These are phyloP conservation scores for Cordyceps sp. DNA, from an alignment of 2,329 filamentous ascomycete species.

Conservation along the genomic window DNA sequence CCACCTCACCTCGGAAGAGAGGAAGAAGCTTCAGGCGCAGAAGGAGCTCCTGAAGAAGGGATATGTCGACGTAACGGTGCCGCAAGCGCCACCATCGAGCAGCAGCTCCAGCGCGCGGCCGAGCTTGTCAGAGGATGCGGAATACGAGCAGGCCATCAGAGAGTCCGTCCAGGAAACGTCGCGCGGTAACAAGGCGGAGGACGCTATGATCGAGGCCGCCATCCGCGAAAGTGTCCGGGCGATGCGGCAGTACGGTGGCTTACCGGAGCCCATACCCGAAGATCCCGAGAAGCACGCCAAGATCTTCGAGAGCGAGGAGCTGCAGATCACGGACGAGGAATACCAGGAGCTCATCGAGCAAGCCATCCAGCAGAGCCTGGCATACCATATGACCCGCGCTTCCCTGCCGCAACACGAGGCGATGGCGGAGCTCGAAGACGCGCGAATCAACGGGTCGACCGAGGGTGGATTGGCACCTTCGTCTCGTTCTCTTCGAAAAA, in stretches of 20 bases:
- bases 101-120: conserved; percentile 4
- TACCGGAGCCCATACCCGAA: conserved; percentile 9
- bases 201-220: conserved; percentile 53
- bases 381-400: conserved; percentile 5
- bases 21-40: conserved; percentile 30
- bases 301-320: conserved; percentile 22
- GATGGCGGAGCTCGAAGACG: too few species aligned
- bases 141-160: conserved; percentile 57
- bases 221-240: conserved; percentile 56
- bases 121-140: conserved; percentile 27
- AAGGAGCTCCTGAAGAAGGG: conserved; percentile 24
- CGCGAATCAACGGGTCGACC: too few species aligned
- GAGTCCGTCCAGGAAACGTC: conserved; percentile 55
- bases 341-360: conserved; percentile 39
- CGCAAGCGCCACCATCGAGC: conserved; percentile 3
- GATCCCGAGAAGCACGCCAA: conserved; percentile 9
- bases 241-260: conserved; percentile 16
- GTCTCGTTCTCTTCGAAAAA: not conserved
- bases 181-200: conserved; percentile 50
- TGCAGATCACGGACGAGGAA: conserved; percentile 37
- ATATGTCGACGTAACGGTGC: conserved; percentile 5
- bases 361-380: conserved; percentile 36
- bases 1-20: conserved; percentile 31
- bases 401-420: too few species aligned
- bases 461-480: not conserved